Percentiles rank a stretch among this genome's conserved stretches.
Evolutionary conservation across 495 filamentous ascomycete genomes (phyloP).

Genomic region (Gamarada debralockiae): DNA sequence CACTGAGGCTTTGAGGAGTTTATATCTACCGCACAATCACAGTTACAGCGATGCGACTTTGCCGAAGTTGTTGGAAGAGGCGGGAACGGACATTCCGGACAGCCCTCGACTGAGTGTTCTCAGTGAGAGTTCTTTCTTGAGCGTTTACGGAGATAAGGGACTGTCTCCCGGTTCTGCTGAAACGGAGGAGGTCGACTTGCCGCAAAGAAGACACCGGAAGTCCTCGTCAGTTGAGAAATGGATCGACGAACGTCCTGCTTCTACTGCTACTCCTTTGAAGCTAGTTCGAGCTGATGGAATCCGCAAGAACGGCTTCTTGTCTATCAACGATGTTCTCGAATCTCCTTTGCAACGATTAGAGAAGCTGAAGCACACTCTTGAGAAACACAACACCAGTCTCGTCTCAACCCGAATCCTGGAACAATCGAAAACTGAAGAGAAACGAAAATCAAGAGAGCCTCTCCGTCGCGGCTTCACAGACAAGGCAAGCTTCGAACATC

Average conservation of each 20-base stretch:
- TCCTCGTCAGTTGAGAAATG: slow-evolving; percentile 26
- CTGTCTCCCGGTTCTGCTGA: slow-evolving; percentile 23
- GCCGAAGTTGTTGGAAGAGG: slow-evolving; percentile 30
- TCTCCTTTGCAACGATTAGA: slow-evolving; percentile 41
- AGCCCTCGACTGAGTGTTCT: slow-evolving; percentile 72
- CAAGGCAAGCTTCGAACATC: slow-evolving; percentile 7
- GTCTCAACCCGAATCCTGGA: neutral
- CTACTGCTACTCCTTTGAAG: slow-evolving; percentile 10
- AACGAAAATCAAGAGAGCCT: slow-evolving; percentile 7
- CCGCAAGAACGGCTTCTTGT: slow-evolving; percentile 32
- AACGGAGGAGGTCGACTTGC: slow-evolving; percentile 25
- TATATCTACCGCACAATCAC: slow-evolving; percentile 51
- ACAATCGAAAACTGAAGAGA: slow-evolving; percentile 5
- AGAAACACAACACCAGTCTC: slow-evolving; percentile 8
- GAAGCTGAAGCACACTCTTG: slow-evolving; percentile 25
- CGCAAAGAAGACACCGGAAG: slow-evolving; percentile 12
- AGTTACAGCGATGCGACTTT: slow-evolving; percentile 37
- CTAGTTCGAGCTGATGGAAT: slow-evolving; percentile 14
- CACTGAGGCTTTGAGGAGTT: slow-evolving; percentile 61
- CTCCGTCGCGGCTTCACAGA: slow-evolving; percentile 13
- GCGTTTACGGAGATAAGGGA: slow-evolving; percentile 50
- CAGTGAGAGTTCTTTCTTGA: slow-evolving; percentile 75
- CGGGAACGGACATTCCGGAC: slow-evolving; percentile 31
- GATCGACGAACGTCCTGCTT: slow-evolving; percentile 21
- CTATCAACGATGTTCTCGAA: slow-evolving; percentile 38